Percentiles rank a stretch among this genome's conserved stretches.
These are phyloP conservation scores for Mycena venus DNA, from an alignment of 768 basidiomycete genomes.

Conservation along the genomic window DNA sequence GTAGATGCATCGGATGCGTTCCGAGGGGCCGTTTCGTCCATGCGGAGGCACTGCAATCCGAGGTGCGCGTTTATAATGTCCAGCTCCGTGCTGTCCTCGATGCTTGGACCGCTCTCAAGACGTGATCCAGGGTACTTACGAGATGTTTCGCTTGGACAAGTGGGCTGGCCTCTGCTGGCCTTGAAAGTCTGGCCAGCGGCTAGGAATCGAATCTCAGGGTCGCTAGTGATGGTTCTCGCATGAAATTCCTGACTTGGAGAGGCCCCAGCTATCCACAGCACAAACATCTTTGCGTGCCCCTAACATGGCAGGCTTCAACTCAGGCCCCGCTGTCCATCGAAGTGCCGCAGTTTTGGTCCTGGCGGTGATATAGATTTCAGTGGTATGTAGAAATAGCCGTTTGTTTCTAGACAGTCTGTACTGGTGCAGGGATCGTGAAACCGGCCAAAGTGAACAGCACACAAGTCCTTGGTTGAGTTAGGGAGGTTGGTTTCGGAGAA, in stretches of 20 bases:
- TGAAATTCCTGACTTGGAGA: not conserved
- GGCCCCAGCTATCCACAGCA: not conserved
- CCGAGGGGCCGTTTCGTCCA: not conserved
- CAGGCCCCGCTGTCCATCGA: constrained; percentile 10
- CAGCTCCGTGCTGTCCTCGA: too few species aligned
- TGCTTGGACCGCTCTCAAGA: too few species aligned
- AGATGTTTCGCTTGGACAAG: too few species aligned
- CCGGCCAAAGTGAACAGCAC: not conserved
- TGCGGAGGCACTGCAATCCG: too few species aligned
- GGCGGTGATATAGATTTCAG: constrained; percentile 4
- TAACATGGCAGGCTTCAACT: not conserved
- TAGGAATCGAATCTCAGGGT: not conserved
- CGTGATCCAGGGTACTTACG: too few species aligned
- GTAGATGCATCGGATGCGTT: not conserved
- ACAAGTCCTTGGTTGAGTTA: not conserved
- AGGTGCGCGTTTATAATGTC: too few species aligned
- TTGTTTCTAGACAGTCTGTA: not conserved
- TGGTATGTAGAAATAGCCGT: not conserved
- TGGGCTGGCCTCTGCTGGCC: too few species aligned
- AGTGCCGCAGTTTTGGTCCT: not conserved
- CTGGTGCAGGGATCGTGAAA: not conserved
- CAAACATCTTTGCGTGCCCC: not conserved
- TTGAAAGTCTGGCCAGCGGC: not conserved
- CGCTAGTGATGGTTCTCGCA: not conserved
- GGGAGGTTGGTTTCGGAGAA: not conserved